Evolutionary conservation across 768 basidiomycete species (phyloP).

Genomic region (Kwoniella sp.): DNA sequence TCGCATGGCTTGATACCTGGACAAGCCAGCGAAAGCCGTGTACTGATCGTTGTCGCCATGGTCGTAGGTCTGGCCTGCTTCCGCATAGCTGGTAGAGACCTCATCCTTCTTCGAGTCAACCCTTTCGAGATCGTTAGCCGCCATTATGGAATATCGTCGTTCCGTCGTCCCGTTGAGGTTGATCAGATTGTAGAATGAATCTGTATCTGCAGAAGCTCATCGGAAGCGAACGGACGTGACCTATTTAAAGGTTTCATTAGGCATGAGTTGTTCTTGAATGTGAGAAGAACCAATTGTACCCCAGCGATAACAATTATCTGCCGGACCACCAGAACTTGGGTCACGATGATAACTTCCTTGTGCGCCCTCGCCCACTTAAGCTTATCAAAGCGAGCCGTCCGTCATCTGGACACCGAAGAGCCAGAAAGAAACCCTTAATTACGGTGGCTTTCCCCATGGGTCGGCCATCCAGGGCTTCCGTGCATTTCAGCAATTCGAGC

Average conservation of each 20-base stretch:
- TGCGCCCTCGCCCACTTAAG: background rate
- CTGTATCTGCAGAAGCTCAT: too few relatives aligned
- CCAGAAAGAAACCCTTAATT: too few relatives aligned
- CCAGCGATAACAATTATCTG: constrained; percentile 11
- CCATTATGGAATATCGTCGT: background rate
- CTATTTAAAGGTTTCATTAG: background rate
- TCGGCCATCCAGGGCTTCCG: too few relatives aligned
- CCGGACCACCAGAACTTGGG: constrained; percentile 1
- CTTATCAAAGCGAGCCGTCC: background rate
- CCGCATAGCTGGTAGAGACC: background rate
- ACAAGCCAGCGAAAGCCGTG: constrained; percentile 19
- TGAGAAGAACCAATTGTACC: constrained; percentile 15
- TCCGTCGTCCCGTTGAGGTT: too few relatives aligned
- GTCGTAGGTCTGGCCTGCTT: background rate
- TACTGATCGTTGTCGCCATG: constrained; percentile 4
- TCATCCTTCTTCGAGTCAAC: constrained; percentile 15
- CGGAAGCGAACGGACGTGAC: too few relatives aligned
- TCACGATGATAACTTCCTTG: too few relatives aligned
- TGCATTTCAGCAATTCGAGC: too few relatives aligned
- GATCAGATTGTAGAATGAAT: too few relatives aligned
- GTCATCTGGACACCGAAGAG: background rate
- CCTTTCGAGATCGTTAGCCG: constrained; percentile 11
- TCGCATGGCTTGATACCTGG: constrained; percentile 9
- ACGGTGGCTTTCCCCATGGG: too few relatives aligned
- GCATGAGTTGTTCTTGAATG: background rate